Percentiles rank a stretch among this genome's conserved stretches.
Evolutionary conservation across 2,329 filamentous ascomycete genomes (phyloP).

Genomic region (Penicillium fuscoglaucum): DNA sequence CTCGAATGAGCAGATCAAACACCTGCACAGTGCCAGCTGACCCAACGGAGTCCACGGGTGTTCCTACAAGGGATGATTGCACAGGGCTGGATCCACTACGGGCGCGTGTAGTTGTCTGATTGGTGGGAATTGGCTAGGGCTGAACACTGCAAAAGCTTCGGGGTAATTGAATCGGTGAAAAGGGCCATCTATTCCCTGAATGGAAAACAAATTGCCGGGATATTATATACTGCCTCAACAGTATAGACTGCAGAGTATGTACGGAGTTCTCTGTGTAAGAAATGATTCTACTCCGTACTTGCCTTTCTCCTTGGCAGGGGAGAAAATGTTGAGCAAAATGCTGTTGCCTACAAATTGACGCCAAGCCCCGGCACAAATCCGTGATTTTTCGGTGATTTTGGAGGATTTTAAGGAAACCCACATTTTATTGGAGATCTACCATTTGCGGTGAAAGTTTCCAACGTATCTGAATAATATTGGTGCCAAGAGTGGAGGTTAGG

Average conservation of each 20-base stretch:
- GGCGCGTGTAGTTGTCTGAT: background rate
- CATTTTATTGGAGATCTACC: background rate
- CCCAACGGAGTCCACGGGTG: background rate
- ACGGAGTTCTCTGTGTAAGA: too few relatives aligned
- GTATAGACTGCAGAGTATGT: background rate
- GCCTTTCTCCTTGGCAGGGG: background rate
- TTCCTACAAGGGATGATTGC: background rate
- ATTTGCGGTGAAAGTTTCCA: background rate
- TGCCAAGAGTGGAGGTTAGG: slow-evolving; percentile 12
- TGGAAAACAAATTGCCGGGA: background rate
- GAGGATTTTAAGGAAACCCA: background rate
- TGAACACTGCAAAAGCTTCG: background rate
- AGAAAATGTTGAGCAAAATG: slow-evolving; percentile 12
- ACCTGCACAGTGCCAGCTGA: background rate
- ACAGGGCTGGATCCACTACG: slow-evolving; percentile 1
- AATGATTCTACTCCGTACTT: background rate
- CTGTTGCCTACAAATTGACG: slow-evolving; percentile 20
- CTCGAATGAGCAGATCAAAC: background rate
- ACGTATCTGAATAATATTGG: background rate
- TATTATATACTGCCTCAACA: background rate
- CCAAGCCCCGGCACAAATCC: slow-evolving; percentile 1
- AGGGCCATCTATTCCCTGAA: too few relatives aligned
- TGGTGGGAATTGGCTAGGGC: background rate
- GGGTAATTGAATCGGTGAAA: background rate
- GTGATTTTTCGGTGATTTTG: background rate